A percentile compares a stretch with the other conserved stretches of the same genome.
These are phyloP conservation scores for Macrolepiota albuminosa DNA, from an alignment of 768 basidiomycete genomes.

Conservation along the genomic window DNA sequence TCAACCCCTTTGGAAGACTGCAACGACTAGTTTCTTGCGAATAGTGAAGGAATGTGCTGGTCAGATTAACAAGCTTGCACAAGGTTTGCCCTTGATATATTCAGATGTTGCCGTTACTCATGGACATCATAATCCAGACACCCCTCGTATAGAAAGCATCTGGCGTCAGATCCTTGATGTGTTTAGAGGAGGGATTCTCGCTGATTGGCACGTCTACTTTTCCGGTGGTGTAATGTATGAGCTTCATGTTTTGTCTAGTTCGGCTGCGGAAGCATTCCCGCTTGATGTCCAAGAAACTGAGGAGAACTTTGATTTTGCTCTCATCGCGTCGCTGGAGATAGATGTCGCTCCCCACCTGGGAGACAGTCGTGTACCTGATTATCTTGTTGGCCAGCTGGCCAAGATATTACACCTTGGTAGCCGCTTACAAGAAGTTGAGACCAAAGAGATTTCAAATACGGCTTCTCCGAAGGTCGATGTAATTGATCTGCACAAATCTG, in stretches of 20 bases:
- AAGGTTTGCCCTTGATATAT: conserved; percentile 31
- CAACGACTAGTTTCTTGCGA: conserved; percentile 72
- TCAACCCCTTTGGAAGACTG: conserved; percentile 90
- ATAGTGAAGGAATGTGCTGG: conserved; percentile 64
- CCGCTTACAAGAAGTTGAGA: conserved; percentile 43
- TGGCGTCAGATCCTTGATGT: conserved; percentile 84
- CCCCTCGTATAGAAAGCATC: conserved; percentile 71
- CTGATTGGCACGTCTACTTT: conserved; percentile 59
- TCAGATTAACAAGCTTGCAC: conserved; percentile 45
- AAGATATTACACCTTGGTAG: conserved; percentile 74
- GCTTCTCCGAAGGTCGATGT: conserved; percentile 25
- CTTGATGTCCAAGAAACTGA: conserved; percentile 68
- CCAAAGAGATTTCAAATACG: conserved; percentile 4
- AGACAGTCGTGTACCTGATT: conserved; percentile 62
- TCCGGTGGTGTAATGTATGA: background rate
- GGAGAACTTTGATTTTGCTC: conserved; percentile 79
- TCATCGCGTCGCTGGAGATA: conserved; percentile 75
- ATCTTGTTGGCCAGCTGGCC: conserved; percentile 61
- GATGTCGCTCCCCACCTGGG: conserved; percentile 79
- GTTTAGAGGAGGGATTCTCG: conserved; percentile 75
- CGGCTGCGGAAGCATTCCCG: conserved; percentile 49
- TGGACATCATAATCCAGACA: conserved; percentile 28
- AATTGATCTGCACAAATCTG: conserved; percentile 37
- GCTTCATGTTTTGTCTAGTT: conserved; percentile 31
- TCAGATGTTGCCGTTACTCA: background rate